Evolutionary conservation across 1,284 basidiomycete genomes (phyloP), one percentile per base, ranked within the genome.

Genomic region (Sporisorium graminicola): DNA sequence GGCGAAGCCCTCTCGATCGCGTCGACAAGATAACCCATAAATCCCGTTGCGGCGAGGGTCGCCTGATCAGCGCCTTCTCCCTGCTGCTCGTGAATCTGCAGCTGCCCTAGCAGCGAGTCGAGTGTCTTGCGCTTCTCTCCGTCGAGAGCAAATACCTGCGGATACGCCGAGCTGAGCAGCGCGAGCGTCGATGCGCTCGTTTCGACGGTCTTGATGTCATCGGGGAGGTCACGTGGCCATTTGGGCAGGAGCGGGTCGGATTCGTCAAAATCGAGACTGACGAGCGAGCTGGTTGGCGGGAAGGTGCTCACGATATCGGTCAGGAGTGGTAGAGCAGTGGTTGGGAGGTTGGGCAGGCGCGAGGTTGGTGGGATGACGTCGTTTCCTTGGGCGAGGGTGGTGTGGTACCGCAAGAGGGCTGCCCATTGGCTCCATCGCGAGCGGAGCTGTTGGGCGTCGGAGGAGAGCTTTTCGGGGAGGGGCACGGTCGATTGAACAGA

Each of bases 151-250:
- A 80, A 72, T 3, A 85, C 58, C 50, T 77, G 76, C 12, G 84
- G 84, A 44, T 83, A 85, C 2, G 82, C 82, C 2, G 83, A 65
- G 56, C 80, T 78, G 35, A 85, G 75, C 40, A 83, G 63, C 2
- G 75, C 68, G 12, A 69, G 40, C 0, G 81, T 84, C 20, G 81
- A 70, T 29, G 81, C 58, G 27, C 78, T 75, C 9, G 80, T 61
- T 10, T 56, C 58, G 16, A 58, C 58, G 9, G 61, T 58, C 12
- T 67, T 64, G 13, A 58, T 27, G 24, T 72, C 63, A 27, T 62
- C 62, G 3, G 59, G 61, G 3, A 44, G 10, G 12, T 70, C 62
- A 12, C 58, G 70, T 8, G 71, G 70, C 56, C 69, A 69, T 26
- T 67, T 66, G 47, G 77, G 73, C 1, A 75, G 53, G 27, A 71